Percentiles rank a stretch among this genome's conserved stretches.
Conservation (phyloP, 805 yeast species). For the Teunomyces barrocoloradensis region DNA sequence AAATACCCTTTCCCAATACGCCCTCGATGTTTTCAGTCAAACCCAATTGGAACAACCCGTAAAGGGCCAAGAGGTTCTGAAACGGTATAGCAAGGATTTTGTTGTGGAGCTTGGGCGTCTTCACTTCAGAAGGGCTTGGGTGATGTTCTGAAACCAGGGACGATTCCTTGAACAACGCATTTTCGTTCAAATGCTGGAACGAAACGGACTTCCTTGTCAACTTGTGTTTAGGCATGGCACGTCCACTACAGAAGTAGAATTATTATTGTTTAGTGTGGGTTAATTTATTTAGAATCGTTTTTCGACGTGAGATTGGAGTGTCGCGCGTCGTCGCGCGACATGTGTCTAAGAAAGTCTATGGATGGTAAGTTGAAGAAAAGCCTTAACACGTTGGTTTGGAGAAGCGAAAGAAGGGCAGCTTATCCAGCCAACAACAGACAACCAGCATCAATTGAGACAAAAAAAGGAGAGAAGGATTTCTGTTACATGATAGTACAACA, state of each 20-base stretch:
- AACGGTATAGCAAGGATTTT: constrained; percentile 21
- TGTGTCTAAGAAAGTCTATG: neutral
- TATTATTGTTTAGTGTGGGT: no score
- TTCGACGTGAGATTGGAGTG: neutral
- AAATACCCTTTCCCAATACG: constrained; percentile 25
- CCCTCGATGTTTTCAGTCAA: constrained; percentile 21
- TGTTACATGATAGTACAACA: constrained; percentile 1
- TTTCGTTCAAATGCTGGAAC: constrained; percentile 10
- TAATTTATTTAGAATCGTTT: neutral
- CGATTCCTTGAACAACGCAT: neutral
- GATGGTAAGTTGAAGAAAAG: neutral
- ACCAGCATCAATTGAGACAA: neutral
- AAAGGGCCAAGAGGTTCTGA: constrained; percentile 26
- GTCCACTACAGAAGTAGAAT: neutral
- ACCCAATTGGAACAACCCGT: constrained; percentile 30
- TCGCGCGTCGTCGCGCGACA: neutral
- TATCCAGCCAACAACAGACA: neutral
- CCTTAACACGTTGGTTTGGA: no score
- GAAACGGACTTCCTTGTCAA: constrained; percentile 19
- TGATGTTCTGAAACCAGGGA: neutral
- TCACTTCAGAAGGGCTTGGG: neutral
- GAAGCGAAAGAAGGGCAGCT: neutral
- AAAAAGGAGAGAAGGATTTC: neutral
- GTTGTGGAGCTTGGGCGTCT: neutral
- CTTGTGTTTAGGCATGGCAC: constrained; percentile 5